Conservation (phyloP, 163 green algal genomes). For the Chloroidium sp. region DNA sequence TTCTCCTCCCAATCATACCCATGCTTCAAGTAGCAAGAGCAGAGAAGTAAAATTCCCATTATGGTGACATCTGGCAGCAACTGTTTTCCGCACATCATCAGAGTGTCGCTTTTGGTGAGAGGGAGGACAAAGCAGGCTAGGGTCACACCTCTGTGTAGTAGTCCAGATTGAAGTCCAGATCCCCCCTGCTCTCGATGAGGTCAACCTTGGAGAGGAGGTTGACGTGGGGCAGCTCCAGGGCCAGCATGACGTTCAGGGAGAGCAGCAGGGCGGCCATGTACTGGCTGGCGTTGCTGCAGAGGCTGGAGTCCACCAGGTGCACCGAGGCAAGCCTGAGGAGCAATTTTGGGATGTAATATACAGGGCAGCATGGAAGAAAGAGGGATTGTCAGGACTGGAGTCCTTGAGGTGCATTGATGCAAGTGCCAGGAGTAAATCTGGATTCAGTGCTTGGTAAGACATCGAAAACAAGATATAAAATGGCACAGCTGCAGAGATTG, state of each 20-base stretch:
- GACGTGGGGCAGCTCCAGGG: constrained; percentile 93
- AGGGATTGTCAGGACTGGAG: too few relatives aligned
- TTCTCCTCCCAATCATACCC: too few relatives aligned
- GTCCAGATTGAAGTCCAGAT: constrained; percentile 81
- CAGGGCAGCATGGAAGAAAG: too few relatives aligned
- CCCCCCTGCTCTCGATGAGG: constrained; percentile 76
- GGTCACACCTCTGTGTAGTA: constrained; percentile 76
- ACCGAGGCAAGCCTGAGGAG: constrained; percentile 59
- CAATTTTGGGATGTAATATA: too few relatives aligned
- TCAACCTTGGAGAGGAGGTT: constrained; percentile 94
- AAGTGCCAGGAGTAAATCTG: neutral
- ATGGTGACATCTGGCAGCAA: neutral
- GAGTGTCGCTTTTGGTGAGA: neutral
- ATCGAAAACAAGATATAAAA: too few relatives aligned
- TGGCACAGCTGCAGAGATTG: too few relatives aligned
- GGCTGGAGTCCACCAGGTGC: constrained; percentile 86
- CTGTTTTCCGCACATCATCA: neutral
- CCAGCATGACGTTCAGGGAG: constrained; percentile 85
- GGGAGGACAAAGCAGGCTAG: neutral
- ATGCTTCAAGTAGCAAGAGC: too few relatives aligned
- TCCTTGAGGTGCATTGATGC: neutral
- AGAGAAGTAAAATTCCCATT: neutral
- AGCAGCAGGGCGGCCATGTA: constrained; percentile 79
- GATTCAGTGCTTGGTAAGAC: too few relatives aligned
- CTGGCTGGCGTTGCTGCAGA: constrained; percentile 84